Base-by-base conservation (phyloP, 1,139 yeast genomes). In the Scheffersomyces parashehatae region DNA sequence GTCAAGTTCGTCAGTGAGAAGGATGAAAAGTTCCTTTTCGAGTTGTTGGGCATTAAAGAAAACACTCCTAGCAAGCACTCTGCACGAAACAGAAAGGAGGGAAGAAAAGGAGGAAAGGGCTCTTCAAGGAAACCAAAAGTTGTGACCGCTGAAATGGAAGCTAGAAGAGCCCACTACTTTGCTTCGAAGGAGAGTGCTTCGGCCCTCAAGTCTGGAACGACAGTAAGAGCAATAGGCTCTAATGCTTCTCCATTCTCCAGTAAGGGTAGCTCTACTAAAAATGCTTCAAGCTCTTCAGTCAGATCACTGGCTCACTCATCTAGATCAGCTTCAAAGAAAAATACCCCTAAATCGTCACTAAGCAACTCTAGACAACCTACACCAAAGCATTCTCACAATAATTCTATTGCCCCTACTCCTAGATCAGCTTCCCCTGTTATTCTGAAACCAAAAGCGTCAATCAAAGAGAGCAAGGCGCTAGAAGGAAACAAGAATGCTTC, bases 41-140 rank as follows among this genome's bases (percentile, higher is more conserved):
- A 68, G 31, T 62, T 77, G 30, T 60, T 81, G 26, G 83, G 83
- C 1, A 69, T 81, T 32, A 76, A 73, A 48, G 84, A 79, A 47
- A 55, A 60, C 34, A 56, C 59, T 7, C 59, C 67, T 2, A 36
- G 39, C 10, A 55, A 52, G 35, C 52, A 48, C 20, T 35, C 52
- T 3, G 38, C 43, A 4, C 52, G 50, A 20, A 52, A 57, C 15
- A 53, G 55, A 39, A 64, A 58, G 38, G 51, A 54, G 13, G 66
- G 67, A 1, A 54, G 64, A 20, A 60, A 58, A 41, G 63, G 66
- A 9, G 68, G 71, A 10, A 54, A 49, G 47, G 46, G 40, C 47
- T 20, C 7, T 6, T 5, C 7, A 20, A 44, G 50, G 54, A 53
- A 40, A 30, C 64, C 67, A 41, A 60, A 59, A 54, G 56, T 46